phyloP scores from a whole-genome alignment of 352 stramenopile species.

The Globisporangium cylindrosporum region DNA sequence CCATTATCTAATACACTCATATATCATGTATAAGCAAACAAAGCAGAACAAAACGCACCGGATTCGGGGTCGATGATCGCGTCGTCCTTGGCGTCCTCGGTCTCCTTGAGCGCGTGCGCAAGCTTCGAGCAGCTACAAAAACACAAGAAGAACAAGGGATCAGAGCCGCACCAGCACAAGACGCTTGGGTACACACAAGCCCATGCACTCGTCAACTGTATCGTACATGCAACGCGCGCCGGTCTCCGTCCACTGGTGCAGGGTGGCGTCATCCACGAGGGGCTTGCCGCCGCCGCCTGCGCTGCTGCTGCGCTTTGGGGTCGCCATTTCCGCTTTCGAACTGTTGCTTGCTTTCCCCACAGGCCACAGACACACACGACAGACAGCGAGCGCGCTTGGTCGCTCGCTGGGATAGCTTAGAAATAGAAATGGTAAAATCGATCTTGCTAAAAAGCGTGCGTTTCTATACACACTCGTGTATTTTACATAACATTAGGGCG shows the following conservation, averaged over 20 bases:
- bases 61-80: conserved; percentile 18
- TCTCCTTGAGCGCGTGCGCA: conserved; percentile 33
- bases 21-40: not conserved
- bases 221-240: conserved; percentile 56
- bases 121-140: conserved; percentile 36
- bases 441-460: not conserved
- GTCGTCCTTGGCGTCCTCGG: conserved; percentile 19
- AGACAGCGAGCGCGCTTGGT: not conserved
- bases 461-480: not conserved
- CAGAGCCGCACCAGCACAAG: not conserved
- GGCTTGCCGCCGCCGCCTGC: conserved; percentile 22
- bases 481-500: not conserved
- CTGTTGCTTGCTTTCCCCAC: not conserved
- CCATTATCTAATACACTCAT: not conserved
- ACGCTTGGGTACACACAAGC: not conserved
- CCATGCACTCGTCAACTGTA: no score
- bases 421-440: not conserved
- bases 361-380: not conserved
- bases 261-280: conserved; percentile 51
- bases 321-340: conserved; percentile 16
- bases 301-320: conserved; percentile 23
- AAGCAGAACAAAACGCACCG: conserved; percentile 21
- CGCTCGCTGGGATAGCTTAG: not conserved
- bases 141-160: not conserved
- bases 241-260: conserved; percentile 67